phyloP scores from a whole-genome alignment of 1,284 basidiomycete species.

The Earliella scabrosa region DNA sequence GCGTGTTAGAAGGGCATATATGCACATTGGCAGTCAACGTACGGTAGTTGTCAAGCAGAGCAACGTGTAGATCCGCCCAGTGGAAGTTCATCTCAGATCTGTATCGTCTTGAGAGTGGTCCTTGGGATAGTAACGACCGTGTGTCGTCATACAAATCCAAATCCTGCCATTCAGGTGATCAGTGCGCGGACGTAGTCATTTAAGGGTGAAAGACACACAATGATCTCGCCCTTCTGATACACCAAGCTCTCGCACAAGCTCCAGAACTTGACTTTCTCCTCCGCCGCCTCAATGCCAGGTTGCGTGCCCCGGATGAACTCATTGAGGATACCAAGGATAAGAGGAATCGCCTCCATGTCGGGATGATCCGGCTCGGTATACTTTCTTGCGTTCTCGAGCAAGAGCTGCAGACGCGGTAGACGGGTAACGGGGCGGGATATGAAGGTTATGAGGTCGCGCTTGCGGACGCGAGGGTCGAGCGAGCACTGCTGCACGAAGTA shows the following conservation, averaged over 20 bases:
- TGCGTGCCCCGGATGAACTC: conserved; percentile 78
- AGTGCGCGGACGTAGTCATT: too few relatives aligned
- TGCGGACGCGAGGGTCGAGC: conserved; percentile 68
- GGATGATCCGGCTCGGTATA: conserved; percentile 66
- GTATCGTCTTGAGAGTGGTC: conserved; percentile 55
- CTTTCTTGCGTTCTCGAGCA: conserved; percentile 73
- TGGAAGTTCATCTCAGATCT: conserved; percentile 62
- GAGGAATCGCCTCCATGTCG: conserved; percentile 69
- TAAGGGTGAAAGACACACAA: too few relatives aligned
- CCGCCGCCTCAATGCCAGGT: conserved; percentile 83
- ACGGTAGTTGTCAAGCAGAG: conserved; percentile 80
- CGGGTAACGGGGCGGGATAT: conserved; percentile 83
- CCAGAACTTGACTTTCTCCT: conserved; percentile 85
- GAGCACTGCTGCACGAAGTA: conserved; percentile 66
- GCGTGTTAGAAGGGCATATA: not conserved
- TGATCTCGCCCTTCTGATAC: conserved; percentile 78
- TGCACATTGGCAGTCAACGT: conserved; percentile 28
- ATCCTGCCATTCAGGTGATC: conserved; percentile 59
- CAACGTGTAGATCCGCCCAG: conserved; percentile 71
- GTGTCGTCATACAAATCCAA: conserved; percentile 78
- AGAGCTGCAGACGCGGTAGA: conserved; percentile 73
- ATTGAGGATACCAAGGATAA: conserved; percentile 63
- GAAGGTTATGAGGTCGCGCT: conserved; percentile 81
- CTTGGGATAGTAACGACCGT: conserved; percentile 69
- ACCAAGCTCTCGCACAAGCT: conserved; percentile 72